Conservation (phyloP, 768 basidiomycete genomes). For the Leucocoprinus sp. region DNA sequence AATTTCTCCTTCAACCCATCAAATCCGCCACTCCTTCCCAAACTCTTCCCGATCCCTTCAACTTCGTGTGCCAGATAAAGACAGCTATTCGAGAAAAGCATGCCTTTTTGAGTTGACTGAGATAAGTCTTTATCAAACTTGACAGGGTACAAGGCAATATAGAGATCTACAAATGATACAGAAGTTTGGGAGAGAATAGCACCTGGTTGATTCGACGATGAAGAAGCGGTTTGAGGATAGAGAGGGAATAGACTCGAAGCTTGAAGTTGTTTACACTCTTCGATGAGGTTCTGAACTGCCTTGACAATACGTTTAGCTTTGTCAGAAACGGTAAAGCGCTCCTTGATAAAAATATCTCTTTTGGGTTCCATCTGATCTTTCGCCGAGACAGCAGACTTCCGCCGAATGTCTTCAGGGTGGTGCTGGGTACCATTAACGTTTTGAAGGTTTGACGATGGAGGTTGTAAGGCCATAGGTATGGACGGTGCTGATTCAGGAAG, state of each 20-base stretch:
- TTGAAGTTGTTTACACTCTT: conserved; percentile 60
- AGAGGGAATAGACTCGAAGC: conserved; percentile 42
- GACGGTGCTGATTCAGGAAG: conserved; percentile 17
- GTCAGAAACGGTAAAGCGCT: conserved; percentile 57
- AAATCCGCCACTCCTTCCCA: conserved; percentile 7
- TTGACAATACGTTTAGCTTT: conserved; percentile 41
- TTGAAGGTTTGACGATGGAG: conserved; percentile 5
- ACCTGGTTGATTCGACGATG: conserved; percentile 34
- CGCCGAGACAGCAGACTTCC: background rate
- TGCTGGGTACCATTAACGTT: background rate
- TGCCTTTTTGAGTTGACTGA: conserved; percentile 39
- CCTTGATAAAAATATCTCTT: conserved; percentile 11
- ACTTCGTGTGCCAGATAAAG: conserved; percentile 54
- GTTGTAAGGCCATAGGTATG: conserved; percentile 15
- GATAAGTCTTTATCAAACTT: conserved; percentile 40
- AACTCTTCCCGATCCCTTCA: conserved; percentile 26
- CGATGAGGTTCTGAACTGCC: conserved; percentile 52
- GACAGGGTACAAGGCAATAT: conserved; percentile 71
- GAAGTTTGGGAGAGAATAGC: conserved; percentile 52
- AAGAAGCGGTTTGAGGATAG: conserved; percentile 18
- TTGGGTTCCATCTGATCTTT: conserved; percentile 8
- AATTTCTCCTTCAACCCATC: conserved; percentile 35
- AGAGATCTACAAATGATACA: conserved; percentile 65
- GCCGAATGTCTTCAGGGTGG: background rate
- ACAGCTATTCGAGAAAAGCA: conserved; percentile 82